phyloP scores from a whole-genome alignment of 164 flowering plant genomes.

The Aristolochia fimbriata region DNA sequence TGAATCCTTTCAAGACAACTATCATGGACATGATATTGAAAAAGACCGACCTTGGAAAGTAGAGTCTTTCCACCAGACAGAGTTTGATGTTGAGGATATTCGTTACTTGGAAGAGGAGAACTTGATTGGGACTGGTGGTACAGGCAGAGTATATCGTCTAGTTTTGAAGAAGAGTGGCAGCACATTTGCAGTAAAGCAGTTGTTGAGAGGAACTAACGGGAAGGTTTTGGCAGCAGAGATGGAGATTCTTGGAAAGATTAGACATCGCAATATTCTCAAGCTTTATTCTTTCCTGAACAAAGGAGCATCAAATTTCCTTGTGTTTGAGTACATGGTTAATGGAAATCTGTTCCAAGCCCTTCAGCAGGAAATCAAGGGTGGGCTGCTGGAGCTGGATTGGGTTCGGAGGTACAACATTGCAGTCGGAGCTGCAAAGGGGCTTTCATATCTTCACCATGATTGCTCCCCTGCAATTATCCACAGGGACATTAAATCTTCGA shows the following conservation, averaged over 20 bases:
- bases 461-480: conserved; percentile 79
- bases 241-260: conserved; percentile 69
- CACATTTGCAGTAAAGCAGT: conserved; percentile 74
- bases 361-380: conserved; percentile 40
- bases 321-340: conserved; percentile 76
- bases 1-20: conserved; percentile 16
- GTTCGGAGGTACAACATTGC: conserved; percentile 60
- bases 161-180: conserved; percentile 56
- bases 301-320: conserved; percentile 54
- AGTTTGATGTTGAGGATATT: conserved; percentile 68
- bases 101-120: conserved; percentile 52
- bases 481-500: conserved; percentile 81
- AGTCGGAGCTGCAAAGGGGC: conserved; percentile 79
- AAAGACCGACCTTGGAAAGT: conserved; percentile 49
- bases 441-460: conserved; percentile 89
- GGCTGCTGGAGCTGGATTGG: conserved; percentile 65
- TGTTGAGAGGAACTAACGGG: conserved; percentile 52
- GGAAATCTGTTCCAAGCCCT: conserved; percentile 76
- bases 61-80: conserved; percentile 56
- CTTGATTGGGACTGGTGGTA: conserved; percentile 74
- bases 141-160: conserved; percentile 82
- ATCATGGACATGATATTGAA: conserved; percentile 20
- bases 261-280: conserved; percentile 78
- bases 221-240: conserved; percentile 58
- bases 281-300: conserved; percentile 61